phyloP scores from a whole-genome alignment of 2,329 filamentous ascomycete genomes.

The Pseudocercospora eumusae region DNA sequence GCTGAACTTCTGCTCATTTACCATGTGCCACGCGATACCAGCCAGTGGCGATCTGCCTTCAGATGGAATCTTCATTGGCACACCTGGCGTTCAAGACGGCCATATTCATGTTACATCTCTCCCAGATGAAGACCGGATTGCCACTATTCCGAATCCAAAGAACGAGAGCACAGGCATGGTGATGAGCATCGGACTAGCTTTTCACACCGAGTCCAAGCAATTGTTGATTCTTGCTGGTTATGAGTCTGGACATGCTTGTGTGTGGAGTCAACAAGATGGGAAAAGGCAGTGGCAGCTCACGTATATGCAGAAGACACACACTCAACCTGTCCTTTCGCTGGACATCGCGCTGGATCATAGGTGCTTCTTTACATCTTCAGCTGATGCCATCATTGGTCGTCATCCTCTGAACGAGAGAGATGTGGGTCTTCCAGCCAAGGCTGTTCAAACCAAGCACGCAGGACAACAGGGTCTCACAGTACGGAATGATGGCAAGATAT shows the following conservation, averaged over 20 bases:
- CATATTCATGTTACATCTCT: constrained; percentile 80
- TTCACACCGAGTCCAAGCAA: constrained; percentile 23
- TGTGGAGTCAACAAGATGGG: constrained; percentile 47
- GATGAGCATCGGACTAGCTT: constrained; percentile 70
- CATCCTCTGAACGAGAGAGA: constrained; percentile 59
- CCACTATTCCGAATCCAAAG: constrained; percentile 56
- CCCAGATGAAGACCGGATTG: constrained; percentile 70
- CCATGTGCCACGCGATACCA: constrained; percentile 51
- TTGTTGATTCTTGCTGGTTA: constrained; percentile 74
- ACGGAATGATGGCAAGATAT: constrained; percentile 76
- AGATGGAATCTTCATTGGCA: constrained; percentile 65
- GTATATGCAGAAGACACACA: constrained; percentile 69
- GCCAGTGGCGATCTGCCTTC: constrained; percentile 19
- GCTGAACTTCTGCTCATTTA: constrained; percentile 91
- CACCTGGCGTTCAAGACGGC: constrained; percentile 60
- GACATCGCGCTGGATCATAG: constrained; percentile 44
- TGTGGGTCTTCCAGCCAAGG: constrained; percentile 17
- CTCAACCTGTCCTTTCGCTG: constrained; percentile 76
- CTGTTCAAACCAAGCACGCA: constrained; percentile 76
- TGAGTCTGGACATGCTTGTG: constrained; percentile 75
- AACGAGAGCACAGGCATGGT: constrained; percentile 71
- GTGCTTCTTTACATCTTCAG: constrained; percentile 76
- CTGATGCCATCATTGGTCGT: constrained; percentile 76
- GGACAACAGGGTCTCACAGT: constrained; percentile 82
- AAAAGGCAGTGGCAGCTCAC: constrained; percentile 56